phyloP scores from a whole-genome alignment of 2,329 filamentous ascomycete genomes.

The Rhynchosporium agropyri region DNA sequence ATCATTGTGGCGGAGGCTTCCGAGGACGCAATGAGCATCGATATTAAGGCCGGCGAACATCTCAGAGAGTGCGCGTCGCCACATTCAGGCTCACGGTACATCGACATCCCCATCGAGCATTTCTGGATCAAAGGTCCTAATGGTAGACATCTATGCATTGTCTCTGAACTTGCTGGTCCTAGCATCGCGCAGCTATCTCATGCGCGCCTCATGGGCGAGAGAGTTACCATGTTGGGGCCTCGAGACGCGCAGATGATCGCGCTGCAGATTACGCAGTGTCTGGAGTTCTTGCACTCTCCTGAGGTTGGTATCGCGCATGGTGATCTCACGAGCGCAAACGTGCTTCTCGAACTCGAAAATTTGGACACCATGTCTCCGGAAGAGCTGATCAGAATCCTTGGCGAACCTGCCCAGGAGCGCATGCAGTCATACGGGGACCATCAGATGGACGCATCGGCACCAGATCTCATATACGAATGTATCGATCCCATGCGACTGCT shows the following conservation, averaged over 20 bases:
- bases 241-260: background rate
- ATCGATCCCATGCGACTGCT: slow-evolving; percentile 5
- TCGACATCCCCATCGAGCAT: background rate
- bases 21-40: background rate
- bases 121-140: slow-evolving; percentile 45
- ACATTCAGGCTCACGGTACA: background rate
- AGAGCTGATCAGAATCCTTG: background rate
- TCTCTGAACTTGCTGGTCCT: slow-evolving; percentile 41
- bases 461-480: background rate
- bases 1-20: slow-evolving; percentile 21
- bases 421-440: background rate
- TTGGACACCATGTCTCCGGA: background rate
- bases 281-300: slow-evolving; percentile 7
- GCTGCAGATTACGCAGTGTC: background rate
- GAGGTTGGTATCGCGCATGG: slow-evolving; percentile 15
- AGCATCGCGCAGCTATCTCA: slow-evolving; percentile 12
- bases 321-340: slow-evolving; percentile 18
- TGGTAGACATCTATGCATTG: slow-evolving; percentile 47
- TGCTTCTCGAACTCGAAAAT: slow-evolving; percentile 11
- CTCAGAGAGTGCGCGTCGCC: background rate
- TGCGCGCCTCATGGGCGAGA: background rate
- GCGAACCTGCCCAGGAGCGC: background rate
- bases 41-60: background rate
- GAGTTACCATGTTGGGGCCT: background rate
- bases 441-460: background rate